Conservation (phyloP, 1,139 yeast species). For the Sugiyamaella grinbergsii region DNA sequence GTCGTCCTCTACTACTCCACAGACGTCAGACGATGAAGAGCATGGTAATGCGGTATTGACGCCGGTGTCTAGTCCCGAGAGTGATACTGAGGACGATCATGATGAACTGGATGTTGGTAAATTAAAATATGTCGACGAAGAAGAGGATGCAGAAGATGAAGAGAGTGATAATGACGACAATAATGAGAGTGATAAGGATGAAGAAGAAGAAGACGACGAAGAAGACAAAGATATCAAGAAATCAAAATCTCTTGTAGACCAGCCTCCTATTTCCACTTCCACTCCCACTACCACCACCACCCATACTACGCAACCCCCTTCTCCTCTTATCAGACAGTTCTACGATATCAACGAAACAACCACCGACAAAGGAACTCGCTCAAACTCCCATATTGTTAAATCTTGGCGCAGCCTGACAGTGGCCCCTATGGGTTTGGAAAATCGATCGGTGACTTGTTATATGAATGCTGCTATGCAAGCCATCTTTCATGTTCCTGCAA, state of each 20-base stretch:
- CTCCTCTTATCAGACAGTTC: slow-evolving; percentile 21
- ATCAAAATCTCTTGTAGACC: too few species aligned
- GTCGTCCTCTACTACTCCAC: slow-evolving; percentile 2
- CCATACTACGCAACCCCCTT: background rate
- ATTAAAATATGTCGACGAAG: slow-evolving; percentile 7
- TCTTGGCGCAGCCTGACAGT: slow-evolving; percentile 49
- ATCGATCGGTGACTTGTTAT: slow-evolving; percentile 95
- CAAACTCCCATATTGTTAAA: slow-evolving; percentile 53
- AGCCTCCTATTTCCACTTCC: too few species aligned
- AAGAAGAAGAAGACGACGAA: background rate
- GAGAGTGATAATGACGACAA: slow-evolving; percentile 23
- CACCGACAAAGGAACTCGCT: slow-evolving; percentile 39
- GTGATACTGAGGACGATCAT: slow-evolving; percentile 12
- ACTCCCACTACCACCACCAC: too few species aligned
- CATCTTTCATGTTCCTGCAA: slow-evolving; percentile 84
- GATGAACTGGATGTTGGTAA: slow-evolving; percentile 10
- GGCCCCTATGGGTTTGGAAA: slow-evolving; percentile 77
- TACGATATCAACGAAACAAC: slow-evolving; percentile 39
- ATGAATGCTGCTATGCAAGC: slow-evolving; percentile 95
- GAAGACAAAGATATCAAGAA: too few species aligned
- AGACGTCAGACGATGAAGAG: slow-evolving; percentile 10
- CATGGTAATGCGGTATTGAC: slow-evolving; percentile 3
- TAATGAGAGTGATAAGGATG: background rate
- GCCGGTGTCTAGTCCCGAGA: slow-evolving; percentile 12
- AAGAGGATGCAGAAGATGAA: slow-evolving; percentile 26